A percentile compares a stretch with the other conserved stretches of the same genome.
Conservation (phyloP, 768 basidiomycete genomes). For the Boletus insuetus region DNA sequence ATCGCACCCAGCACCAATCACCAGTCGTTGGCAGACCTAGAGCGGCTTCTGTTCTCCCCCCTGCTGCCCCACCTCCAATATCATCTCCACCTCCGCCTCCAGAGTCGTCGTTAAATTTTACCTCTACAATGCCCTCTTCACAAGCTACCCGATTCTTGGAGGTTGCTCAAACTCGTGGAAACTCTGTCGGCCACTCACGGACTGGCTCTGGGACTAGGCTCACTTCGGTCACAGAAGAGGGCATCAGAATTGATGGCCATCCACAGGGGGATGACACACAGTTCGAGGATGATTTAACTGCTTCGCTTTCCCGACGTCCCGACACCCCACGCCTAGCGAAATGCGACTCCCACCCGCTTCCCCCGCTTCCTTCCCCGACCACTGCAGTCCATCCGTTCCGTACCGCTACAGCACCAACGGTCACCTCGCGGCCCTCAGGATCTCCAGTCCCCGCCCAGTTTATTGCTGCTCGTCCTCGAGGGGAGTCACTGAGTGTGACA, state of each 20-base stretch:
- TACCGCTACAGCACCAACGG: conserved; percentile 21
- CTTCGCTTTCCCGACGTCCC: conserved; percentile 32
- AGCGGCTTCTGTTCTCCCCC: conserved; percentile 60
- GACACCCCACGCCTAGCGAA: conserved; percentile 44
- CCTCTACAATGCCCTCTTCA: conserved; percentile 30
- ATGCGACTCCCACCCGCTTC: conserved; percentile 63
- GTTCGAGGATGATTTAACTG: conserved; percentile 31
- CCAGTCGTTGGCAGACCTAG: conserved; percentile 41
- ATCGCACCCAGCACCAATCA: conserved; percentile 26
- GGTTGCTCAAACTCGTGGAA: conserved; percentile 43
- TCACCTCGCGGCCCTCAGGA: conserved; percentile 40
- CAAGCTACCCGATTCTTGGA: conserved; percentile 35
- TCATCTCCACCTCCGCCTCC: conserved; percentile 57
- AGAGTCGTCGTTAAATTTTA: conserved; percentile 25
- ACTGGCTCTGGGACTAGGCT: conserved; percentile 57
- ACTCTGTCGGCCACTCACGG: conserved; percentile 51
- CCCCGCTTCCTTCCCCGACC: conserved; percentile 58
- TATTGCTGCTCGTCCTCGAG: conserved; percentile 51
- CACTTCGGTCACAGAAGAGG: conserved; percentile 63
- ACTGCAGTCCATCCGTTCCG: conserved; percentile 28
- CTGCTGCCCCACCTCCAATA: conserved; percentile 62
- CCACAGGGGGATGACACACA: conserved; percentile 24
- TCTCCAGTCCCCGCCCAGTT: conserved; percentile 45
- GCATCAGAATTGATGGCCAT: conserved; percentile 36
- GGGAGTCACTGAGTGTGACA: conserved; percentile 43